phyloP scores from a whole-genome alignment of 78 protist species.

The Diacronema lutheri region DNA sequence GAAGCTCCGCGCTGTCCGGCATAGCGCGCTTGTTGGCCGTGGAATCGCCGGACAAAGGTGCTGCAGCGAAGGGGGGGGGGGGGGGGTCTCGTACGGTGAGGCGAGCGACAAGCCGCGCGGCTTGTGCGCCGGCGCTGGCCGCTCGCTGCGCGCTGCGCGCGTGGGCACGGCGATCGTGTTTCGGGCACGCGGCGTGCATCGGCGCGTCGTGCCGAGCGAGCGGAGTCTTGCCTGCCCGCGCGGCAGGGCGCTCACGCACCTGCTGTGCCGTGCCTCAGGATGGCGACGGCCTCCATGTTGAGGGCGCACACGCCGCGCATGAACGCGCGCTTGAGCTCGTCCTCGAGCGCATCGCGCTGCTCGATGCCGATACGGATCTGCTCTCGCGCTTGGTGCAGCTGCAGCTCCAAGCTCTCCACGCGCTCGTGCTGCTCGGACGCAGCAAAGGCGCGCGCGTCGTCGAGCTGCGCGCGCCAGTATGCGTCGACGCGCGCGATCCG shows the following conservation, averaged over 20 bases:
- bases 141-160: not conserved
- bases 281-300: conserved; percentile 47
- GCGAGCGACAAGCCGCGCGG: too few species aligned
- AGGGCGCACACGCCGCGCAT: conserved; percentile 59
- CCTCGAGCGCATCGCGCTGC: conserved; percentile 14
- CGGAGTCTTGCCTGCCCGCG: too few species aligned
- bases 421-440: not conserved
- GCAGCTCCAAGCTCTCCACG: not conserved
- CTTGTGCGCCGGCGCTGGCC: not conserved
- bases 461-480: not conserved
- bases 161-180: too few species aligned
- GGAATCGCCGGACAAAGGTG: too few species aligned
- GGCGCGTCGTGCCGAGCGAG: too few species aligned
- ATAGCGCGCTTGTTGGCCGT: too few species aligned
- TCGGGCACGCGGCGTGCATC: too few species aligned
- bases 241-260: too few species aligned
- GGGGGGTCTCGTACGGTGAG: too few species aligned
- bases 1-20: too few species aligned
- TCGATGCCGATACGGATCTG: not conserved
- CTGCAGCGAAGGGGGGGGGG: too few species aligned
- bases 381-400: not conserved
- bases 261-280: not conserved
- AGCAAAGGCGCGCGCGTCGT: not conserved
- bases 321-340: conserved; percentile 40
- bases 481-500: not conserved